These are phyloP conservation scores for Mucor plumbeus DNA, from an alignment of 371 early-diverging fungal species.

Conservation along the genomic window DNA sequence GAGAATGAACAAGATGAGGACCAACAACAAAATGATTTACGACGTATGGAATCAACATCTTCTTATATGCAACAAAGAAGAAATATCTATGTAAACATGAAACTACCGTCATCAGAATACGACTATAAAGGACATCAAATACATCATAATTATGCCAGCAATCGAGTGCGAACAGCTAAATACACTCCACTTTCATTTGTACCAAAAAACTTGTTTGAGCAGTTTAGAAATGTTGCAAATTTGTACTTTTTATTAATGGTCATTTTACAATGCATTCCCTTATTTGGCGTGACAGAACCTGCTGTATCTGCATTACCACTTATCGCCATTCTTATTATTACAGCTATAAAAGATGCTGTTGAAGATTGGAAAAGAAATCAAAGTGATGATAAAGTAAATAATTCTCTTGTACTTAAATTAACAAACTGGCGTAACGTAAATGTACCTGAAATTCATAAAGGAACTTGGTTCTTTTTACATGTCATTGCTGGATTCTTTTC, in stretches of 20 bases:
- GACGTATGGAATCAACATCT: constrained; percentile 43
- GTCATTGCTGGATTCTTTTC: constrained; percentile 38
- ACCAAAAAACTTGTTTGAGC: constrained; percentile 91
- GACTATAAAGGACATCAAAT: constrained; percentile 29
- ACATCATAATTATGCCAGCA: constrained; percentile 45
- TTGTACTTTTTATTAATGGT: constrained; percentile 90
- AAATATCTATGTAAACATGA: constrained; percentile 50
- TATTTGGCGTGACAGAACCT: constrained; percentile 73
- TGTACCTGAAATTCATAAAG: constrained; percentile 31
- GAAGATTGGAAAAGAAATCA: constrained; percentile 88
- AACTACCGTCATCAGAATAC: constrained; percentile 32
- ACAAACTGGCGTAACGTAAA: constrained; percentile 66
- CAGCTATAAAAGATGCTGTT: constrained; percentile 92
- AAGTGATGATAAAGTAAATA: constrained; percentile 76
- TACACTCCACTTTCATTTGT: constrained; percentile 88
- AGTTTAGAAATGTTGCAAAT: constrained; percentile 92
- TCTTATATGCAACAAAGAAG: constrained; percentile 50
- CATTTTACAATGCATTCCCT: constrained; percentile 81
- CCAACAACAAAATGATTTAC: constrained; percentile 19
- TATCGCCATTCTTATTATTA: constrained; percentile 77
- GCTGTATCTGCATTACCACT: constrained; percentile 87
- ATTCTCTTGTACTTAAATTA: constrained; percentile 60
- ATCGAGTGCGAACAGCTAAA: constrained; percentile 82
- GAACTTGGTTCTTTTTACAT: constrained; percentile 51
- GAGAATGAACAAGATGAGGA: constrained; percentile 2